These are phyloP conservation scores for Barnettozyma californica DNA, from an alignment of 805 yeast genomes.

Conservation along the genomic window DNA sequence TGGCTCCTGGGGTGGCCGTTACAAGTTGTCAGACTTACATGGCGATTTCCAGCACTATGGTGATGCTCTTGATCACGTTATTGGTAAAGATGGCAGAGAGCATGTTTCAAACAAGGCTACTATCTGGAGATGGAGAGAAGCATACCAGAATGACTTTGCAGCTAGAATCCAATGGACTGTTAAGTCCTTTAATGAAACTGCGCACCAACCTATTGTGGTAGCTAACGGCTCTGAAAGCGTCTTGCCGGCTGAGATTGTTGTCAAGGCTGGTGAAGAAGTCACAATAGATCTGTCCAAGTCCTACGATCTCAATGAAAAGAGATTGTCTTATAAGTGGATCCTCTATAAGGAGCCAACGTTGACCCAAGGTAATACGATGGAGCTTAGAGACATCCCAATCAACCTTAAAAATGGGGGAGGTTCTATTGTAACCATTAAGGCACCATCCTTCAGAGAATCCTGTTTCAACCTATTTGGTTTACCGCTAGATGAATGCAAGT, in stretches of 20 bases:
- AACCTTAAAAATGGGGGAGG: constrained; percentile 7
- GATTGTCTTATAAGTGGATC: constrained; percentile 23
- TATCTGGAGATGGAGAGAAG: constrained; percentile 33
- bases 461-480: constrained; percentile 10
- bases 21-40: constrained; percentile 20
- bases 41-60: constrained; percentile 20
- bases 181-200: constrained; percentile 21
- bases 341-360: constrained; percentile 23
- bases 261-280: constrained; percentile 13
- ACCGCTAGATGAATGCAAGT: constrained; percentile 14
- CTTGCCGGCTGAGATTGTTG: constrained; percentile 17
- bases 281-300: constrained; percentile 23
- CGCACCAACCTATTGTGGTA: constrained; percentile 25
- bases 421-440: constrained; percentile 11
- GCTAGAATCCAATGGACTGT: constrained; percentile 31
- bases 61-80: constrained; percentile 23
- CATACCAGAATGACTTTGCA: constrained; percentile 28
- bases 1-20: constrained; percentile 35
- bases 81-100: constrained; percentile 18
- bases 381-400: constrained; percentile 17
- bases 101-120: constrained; percentile 25
- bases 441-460: constrained; percentile 10
- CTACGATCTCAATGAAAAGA: constrained; percentile 22
- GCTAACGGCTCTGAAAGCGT: constrained; percentile 21
- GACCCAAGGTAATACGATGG: constrained; percentile 21